Conservation (phyloP, 2,329 filamentous ascomycete genomes). For the Neospermospora avenae region DNA sequence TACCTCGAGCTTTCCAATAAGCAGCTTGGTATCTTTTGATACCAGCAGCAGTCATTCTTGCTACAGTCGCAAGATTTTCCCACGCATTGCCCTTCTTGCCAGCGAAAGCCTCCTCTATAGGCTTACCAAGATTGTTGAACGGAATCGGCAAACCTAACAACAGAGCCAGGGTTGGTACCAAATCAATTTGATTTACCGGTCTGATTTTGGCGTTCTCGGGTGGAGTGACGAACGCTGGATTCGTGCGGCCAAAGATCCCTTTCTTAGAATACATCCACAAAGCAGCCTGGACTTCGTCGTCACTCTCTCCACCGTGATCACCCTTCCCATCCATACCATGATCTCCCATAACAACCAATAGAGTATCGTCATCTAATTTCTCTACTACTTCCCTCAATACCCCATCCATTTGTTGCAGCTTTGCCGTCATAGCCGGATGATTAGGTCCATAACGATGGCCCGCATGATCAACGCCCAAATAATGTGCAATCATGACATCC, state of each 20-base stretch:
- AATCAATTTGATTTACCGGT: slow-evolving; percentile 81
- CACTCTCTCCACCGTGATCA: slow-evolving; percentile 96
- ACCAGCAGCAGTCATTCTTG: slow-evolving; percentile 74
- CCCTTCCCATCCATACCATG: slow-evolving; percentile 98
- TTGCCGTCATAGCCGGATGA: slow-evolving; percentile 86
- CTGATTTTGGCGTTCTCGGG: slow-evolving; percentile 73
- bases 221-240: slow-evolving; percentile 54
- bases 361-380: slow-evolving; percentile 75
- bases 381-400: slow-evolving; percentile 71
- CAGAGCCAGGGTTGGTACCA: slow-evolving; percentile 87
- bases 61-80: slow-evolving; percentile 73
- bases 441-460: slow-evolving; percentile 94
- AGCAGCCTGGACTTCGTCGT: slow-evolving; percentile 91
- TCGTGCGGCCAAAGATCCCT: slow-evolving; percentile 75
- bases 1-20: slow-evolving; percentile 71
- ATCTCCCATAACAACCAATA: slow-evolving; percentile 96
- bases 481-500: slow-evolving; percentile 95
- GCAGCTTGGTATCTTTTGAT: slow-evolving; percentile 85
- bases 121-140: slow-evolving; percentile 90
- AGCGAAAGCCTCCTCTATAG: slow-evolving; percentile 91
- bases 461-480: slow-evolving; percentile 93
- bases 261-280: slow-evolving; percentile 98
- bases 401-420: slow-evolving; percentile 85
- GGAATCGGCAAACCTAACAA: slow-evolving; percentile 89
- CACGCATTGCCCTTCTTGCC: slow-evolving; percentile 67